phyloP scores from a whole-genome alignment of 2,329 filamentous ascomycete species.

The Pseudocercospora vitis region DNA sequence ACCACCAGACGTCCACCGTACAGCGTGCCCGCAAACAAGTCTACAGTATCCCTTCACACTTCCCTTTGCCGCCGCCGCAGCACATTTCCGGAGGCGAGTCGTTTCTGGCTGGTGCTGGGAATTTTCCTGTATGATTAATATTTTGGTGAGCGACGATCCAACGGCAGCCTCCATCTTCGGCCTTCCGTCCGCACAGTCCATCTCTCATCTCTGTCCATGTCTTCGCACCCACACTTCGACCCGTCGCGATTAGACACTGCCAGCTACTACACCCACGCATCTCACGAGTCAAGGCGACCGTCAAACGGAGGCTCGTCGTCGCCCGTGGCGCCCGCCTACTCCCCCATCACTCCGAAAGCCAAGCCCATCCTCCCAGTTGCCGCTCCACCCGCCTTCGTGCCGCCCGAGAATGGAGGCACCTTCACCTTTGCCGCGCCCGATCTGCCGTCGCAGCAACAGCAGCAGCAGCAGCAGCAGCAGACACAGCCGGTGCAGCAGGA shows the following conservation, averaged over 20 bases:
- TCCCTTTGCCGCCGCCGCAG: too few species aligned
- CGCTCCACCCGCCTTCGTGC: slow-evolving; percentile 14
- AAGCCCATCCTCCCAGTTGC: slow-evolving; percentile 33
- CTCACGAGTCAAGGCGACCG: neutral
- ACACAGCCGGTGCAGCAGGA: slow-evolving; percentile 4
- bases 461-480: slow-evolving; percentile 8
- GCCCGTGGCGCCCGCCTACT: slow-evolving; percentile 33
- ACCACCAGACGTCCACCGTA: too few species aligned
- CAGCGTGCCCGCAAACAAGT: too few species aligned
- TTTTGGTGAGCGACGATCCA: slow-evolving; percentile 2
- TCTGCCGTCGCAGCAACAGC: slow-evolving; percentile 4
- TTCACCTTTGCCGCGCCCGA: slow-evolving; percentile 21
- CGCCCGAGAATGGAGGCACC: slow-evolving; percentile 24
- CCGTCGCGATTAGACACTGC: neutral
- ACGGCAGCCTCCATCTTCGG: neutral
- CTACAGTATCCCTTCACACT: too few species aligned
- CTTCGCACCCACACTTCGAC: slow-evolving; percentile 1
- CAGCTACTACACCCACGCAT: neutral
- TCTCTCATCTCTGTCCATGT: neutral
- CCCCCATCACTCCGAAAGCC: slow-evolving; percentile 38
- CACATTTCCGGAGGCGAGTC: too few species aligned
- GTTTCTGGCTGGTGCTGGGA: too few species aligned
- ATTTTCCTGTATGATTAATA: too few species aligned
- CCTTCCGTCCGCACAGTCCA: neutral
- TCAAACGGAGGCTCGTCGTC: slow-evolving; percentile 20